Evolutionary conservation across 2,329 filamentous ascomycete genomes (phyloP), one percentile per base, ranked within the genome.

Genomic region (Aspergillus versicolor): DNA sequence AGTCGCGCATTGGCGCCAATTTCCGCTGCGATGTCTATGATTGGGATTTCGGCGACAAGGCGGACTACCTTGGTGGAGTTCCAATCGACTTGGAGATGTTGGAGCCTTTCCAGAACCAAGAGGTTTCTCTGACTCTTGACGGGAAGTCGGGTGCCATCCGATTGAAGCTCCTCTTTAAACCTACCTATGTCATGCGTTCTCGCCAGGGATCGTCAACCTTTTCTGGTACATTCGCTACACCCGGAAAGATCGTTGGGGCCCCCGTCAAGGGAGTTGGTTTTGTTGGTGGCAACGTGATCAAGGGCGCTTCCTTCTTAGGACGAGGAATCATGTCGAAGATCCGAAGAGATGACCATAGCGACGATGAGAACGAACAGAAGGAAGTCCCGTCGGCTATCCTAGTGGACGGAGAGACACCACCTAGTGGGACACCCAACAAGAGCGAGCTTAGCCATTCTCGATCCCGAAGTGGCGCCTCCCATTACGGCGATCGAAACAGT

Each of bases 41-140:
- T 71, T 99, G 93, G 85, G 94, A 99, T 73, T 96, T 97, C 79
- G 93, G 91, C 47, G 92, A 96, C 73, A 93, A 92, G 75, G 91
- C 92, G 1, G 94, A 99, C 74, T 90, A 89, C 71, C 79, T 99
- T n/a, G 94, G 94, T 44, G 83, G 82, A 58, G 82, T 91, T 0
- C 77, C 79, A 4, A 91, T 99, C 69, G 87, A 91, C 65, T 82
- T 99, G 15, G 85, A 88, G 49, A 75, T 86, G 32, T 81, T 99
- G 7, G 91, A 96, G 66, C 94, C 94, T 0, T 97, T 97, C 81
- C 84, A 84, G 70, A 84, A 86, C 11, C 85, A 90, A 65, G 91
- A 96, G 71, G 81, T 91, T 32, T 85, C 81, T 11, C 84, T 95
- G 30, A 78, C 83, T 1, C 81, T 99, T 2, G 91, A 97, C 68